A percentile compares a stretch with the other conserved stretches of the same genome.
These are phyloP conservation scores for Fistulifera pelliculosa DNA, from an alignment of 108 stramenopile genomes.

Conservation along the genomic window DNA sequence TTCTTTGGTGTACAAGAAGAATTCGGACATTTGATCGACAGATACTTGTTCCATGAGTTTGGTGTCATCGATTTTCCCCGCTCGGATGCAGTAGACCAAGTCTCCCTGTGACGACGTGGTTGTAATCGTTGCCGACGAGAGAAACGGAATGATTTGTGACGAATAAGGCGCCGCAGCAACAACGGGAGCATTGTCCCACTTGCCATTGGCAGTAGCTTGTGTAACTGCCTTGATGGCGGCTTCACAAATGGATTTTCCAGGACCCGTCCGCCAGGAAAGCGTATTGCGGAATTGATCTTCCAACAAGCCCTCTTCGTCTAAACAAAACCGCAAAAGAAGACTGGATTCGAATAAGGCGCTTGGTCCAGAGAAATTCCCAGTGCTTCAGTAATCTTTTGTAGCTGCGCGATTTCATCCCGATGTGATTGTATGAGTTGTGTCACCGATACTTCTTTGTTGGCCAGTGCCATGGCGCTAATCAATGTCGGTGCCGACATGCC, in stretches of 20 bases:
- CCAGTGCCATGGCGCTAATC: no score
- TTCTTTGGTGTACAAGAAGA: constrained; percentile 78
- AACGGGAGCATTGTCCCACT: constrained; percentile 74
- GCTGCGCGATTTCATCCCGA: constrained; percentile 18
- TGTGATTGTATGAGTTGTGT: constrained; percentile 21
- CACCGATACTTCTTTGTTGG: constrained; percentile 11
- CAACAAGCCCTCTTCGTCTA: constrained; percentile 19
- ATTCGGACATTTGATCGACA: constrained; percentile 53
- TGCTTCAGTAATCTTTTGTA: constrained; percentile 14
- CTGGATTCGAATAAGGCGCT: constrained; percentile 31
- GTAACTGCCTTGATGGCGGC: constrained; percentile 42
- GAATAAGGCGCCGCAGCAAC: constrained; percentile 44
- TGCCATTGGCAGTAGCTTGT: constrained; percentile 21
- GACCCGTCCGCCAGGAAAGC: constrained; percentile 46
- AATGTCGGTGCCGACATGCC: no score
- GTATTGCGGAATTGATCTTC: constrained; percentile 15
- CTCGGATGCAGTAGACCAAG: constrained; percentile 76
- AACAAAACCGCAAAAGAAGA: constrained; percentile 70
- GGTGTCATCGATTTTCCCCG: constrained; percentile 68
- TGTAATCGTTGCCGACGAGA: constrained; percentile 32
- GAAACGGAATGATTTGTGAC: constrained; percentile 29
- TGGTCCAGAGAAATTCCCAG: constrained; percentile 4
- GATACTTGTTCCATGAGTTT: constrained; percentile 50
- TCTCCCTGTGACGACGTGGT: constrained; percentile 41
- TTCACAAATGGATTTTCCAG: constrained; percentile 45